Percentiles rank a stretch among this genome's conserved stretches.
Evolutionary conservation across 2,329 filamentous ascomycete species (phyloP).

Genomic region (Colletotrichum sp.): DNA sequence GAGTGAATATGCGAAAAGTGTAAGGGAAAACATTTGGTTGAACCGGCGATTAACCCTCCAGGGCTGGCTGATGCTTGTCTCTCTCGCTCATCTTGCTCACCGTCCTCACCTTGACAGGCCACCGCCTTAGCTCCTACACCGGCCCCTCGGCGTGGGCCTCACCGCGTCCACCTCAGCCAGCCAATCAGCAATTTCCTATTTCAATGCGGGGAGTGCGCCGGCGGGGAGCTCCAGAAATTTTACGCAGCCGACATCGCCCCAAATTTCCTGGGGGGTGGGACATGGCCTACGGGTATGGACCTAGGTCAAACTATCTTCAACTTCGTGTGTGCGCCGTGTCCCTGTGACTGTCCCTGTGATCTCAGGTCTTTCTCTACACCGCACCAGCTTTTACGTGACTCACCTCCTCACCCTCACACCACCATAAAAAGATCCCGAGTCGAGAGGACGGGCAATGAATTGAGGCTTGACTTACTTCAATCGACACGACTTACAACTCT

Average conservation of each 20-base stretch:
- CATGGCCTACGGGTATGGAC: not conserved
- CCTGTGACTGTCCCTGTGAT: conserved; percentile 35
- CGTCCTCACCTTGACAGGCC: not conserved
- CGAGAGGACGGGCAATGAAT: not conserved
- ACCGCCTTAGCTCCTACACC: not conserved
- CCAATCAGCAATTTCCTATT: conserved; percentile 33
- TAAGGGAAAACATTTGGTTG: not conserved
- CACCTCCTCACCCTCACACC: not conserved
- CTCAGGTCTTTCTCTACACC: conserved; percentile 17
- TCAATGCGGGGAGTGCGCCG: conserved; percentile 25
- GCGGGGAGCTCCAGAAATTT: conserved; percentile 31
- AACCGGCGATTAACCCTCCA: fast-evolving
- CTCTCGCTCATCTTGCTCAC: not conserved
- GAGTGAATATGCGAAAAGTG: not conserved
- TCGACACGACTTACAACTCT: not conserved
- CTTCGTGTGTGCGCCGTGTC: conserved; percentile 23
- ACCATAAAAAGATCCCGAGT: not conserved
- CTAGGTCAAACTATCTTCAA: not conserved
- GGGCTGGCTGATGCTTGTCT: not conserved
- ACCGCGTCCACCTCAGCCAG: not conserved
- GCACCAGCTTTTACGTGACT: conserved; percentile 21
- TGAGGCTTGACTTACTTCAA: not conserved
- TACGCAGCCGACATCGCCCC: conserved; percentile 34
- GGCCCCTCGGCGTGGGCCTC: not conserved
- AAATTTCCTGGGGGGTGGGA: conserved; percentile 20